Conservation (phyloP, 2,329 filamentous ascomycete species). For the Graphilbum fragrans region DNA sequence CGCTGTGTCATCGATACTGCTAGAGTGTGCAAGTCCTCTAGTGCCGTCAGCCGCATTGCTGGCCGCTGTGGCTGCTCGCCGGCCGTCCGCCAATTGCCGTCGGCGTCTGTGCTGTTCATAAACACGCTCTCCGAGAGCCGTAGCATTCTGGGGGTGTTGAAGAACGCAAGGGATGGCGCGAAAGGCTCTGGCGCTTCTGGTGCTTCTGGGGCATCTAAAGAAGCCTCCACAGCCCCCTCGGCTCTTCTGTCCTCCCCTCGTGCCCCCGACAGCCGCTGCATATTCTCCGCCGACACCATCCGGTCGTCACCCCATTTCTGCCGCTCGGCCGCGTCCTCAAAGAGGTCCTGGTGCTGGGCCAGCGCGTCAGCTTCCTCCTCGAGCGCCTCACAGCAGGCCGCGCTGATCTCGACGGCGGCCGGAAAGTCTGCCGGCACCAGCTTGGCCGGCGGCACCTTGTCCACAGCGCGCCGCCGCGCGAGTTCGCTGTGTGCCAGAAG, state of each 20-base stretch:
- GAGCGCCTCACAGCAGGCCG: constrained; percentile 50
- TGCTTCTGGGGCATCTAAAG: too few species aligned
- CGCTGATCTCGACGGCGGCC: constrained; percentile 60
- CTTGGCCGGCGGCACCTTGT: constrained; percentile 13
- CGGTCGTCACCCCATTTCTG: constrained; percentile 49
- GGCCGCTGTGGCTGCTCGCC: constrained; percentile 48
- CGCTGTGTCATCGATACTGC: constrained; percentile 55
- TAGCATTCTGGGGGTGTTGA: constrained; percentile 50
- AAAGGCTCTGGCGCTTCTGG: not conserved
- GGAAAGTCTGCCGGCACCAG: constrained; percentile 43
- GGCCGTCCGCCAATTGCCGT: constrained; percentile 56
- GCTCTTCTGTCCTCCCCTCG: not conserved
- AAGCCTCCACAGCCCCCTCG: not conserved
- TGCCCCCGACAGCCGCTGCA: constrained; percentile 3
- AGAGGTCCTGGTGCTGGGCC: constrained; percentile 48
- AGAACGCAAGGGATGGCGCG: constrained; percentile 37
- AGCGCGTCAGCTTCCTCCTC: constrained; percentile 58
- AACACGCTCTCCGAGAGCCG: constrained; percentile 54
- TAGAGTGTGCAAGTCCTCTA: constrained; percentile 65
- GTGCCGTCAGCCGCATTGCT: constrained; percentile 59
- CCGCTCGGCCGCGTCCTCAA: constrained; percentile 49
- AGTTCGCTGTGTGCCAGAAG: constrained; percentile 41
- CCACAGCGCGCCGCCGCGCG: constrained; percentile 19
- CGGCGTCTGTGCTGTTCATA: constrained; percentile 55
- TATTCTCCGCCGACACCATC: constrained; percentile 40